Conservation (phyloP, 2,329 filamentous ascomycete species). For the Aspergillus nomiae region DNA sequence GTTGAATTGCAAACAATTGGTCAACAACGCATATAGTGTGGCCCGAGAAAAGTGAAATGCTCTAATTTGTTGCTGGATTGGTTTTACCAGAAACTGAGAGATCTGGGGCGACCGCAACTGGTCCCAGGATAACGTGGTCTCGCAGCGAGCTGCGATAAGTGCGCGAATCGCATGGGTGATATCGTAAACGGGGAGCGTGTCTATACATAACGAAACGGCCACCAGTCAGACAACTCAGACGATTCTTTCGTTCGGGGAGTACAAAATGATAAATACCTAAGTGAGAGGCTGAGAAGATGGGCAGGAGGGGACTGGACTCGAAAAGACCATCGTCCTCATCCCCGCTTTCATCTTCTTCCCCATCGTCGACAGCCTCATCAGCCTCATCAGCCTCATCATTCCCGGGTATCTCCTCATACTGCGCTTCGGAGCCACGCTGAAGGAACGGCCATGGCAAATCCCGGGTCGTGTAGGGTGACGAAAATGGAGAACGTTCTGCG, state of each 20-base stretch:
- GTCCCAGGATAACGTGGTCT: conserved; percentile 92
- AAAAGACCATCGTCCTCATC: conserved; percentile 48
- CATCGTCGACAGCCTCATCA: conserved; percentile 43
- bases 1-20: conserved; percentile 89
- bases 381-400: conserved; percentile 42
- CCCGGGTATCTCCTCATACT: conserved; percentile 28
- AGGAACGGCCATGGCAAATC: conserved; percentile 25
- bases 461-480: conserved; percentile 28
- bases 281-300: conserved; percentile 78
- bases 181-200: conserved; percentile 84
- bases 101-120: conserved; percentile 94
- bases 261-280: conserved; percentile 58
- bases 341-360: conserved; percentile 39
- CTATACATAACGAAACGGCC: conserved; percentile 48
- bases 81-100: conserved; percentile 92
- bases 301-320: conserved; percentile 61
- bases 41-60: conserved; percentile 81
- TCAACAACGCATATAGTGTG: conserved; percentile 85
- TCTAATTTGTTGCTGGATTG: conserved; percentile 87
- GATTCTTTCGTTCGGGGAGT: not conserved
- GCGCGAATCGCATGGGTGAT: conserved; percentile 88
- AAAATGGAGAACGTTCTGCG: conserved; percentile 31
- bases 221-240: not conserved
- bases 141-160: conserved; percentile 79
- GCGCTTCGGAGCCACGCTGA: conserved; percentile 11